Evolutionary conservation across 148 eudicot species (phyloP).

Genomic region (Rhododendron ovatum): DNA sequence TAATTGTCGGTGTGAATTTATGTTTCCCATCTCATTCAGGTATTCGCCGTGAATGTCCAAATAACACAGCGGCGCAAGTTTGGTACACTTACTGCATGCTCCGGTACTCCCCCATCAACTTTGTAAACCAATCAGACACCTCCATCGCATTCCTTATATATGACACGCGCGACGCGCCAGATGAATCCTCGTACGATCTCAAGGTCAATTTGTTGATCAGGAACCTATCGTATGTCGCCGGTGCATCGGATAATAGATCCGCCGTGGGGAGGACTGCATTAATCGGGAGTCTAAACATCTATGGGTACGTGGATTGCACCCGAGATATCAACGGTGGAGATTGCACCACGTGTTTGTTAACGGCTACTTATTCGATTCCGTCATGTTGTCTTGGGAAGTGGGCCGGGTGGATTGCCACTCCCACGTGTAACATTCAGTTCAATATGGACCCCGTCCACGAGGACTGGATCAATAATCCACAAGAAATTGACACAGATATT

Average conservation of each 20-base stretch:
- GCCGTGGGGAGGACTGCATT: not conserved
- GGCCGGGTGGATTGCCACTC: conserved; percentile 6
- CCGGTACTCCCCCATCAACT: not conserved
- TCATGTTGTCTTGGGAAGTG: not conserved
- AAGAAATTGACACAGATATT: not conserved
- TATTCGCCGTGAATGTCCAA: not conserved
- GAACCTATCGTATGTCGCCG: not conserved
- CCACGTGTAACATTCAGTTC: conserved; percentile 10
- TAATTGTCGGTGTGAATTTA: too few species aligned
- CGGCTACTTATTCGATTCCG: not conserved
- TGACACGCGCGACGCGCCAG: not conserved
- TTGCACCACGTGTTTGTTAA: not conserved
- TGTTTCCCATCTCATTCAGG: not conserved
- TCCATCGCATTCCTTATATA: not conserved
- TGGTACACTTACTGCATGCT: conserved; percentile 4
- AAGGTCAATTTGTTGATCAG: not conserved
- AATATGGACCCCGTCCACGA: conserved; percentile 6
- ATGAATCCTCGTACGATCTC: not conserved
- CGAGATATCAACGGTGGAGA: conserved; percentile 4
- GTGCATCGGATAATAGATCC: not conserved
- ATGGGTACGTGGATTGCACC: conserved; percentile 14
- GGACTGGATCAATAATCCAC: conserved; percentile 4
- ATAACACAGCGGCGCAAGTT: conserved; percentile 5
- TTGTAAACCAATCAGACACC: not conserved
- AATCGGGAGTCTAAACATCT: not conserved